Evolutionary conservation across 257 asterid species (phyloP).

Genomic region (Primulina tabacum): DNA sequence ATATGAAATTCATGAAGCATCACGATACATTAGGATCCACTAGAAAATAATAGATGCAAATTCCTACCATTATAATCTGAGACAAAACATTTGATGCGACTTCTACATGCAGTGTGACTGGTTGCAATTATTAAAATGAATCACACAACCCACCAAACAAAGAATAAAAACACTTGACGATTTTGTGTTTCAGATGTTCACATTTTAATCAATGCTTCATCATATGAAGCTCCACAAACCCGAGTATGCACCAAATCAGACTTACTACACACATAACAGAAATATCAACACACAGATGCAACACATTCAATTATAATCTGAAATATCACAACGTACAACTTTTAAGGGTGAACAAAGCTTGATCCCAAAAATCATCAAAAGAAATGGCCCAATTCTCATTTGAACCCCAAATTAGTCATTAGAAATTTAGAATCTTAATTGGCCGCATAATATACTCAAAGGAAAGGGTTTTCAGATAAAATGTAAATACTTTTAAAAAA

Average conservation of each 20-base stretch:
- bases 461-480: background rate
- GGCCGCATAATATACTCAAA: background rate
- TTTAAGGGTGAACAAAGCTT: too few species aligned
- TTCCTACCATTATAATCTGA: background rate
- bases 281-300: background rate
- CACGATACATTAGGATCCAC: conserved; percentile 24
- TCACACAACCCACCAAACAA: background rate
- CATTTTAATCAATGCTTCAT: background rate
- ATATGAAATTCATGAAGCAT: conserved; percentile 15
- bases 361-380: background rate
- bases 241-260: background rate
- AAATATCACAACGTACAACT: background rate
- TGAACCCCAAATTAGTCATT: background rate
- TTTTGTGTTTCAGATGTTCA: background rate
- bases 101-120: background rate
- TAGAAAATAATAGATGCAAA: conserved; percentile 15
- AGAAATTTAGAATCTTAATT: too few species aligned
- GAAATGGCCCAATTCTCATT: too few species aligned
- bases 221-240: background rate
- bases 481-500: too few species aligned
- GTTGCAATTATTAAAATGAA: background rate
- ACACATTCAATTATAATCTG: too few species aligned
- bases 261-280: background rate
- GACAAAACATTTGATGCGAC: background rate
- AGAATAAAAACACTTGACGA: background rate